Conservation (phyloP, 23 red algal genomes). For the Agarophyton chilense region DNA sequence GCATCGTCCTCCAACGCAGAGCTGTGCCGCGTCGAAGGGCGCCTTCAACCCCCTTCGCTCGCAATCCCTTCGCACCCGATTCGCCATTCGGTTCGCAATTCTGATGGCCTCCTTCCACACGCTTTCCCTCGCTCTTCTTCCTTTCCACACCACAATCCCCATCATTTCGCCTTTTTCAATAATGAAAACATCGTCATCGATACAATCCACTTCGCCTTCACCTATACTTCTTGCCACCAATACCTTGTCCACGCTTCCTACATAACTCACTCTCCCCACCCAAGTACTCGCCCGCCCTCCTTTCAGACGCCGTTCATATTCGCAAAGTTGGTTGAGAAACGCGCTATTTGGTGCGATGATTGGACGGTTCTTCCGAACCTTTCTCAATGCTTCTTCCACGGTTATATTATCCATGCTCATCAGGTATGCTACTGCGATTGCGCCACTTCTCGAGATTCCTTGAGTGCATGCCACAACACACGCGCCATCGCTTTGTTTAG, state of each 20-base stretch:
- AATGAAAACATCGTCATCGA: slow-evolving; percentile 3
- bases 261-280: neutral
- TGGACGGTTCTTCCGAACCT: neutral
- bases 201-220: neutral
- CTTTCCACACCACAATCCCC: slow-evolving; percentile 3
- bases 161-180: neutral
- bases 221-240: neutral
- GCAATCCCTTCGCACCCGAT: neutral
- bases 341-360: slow-evolving; percentile 25
- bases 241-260: slow-evolving; percentile 13
- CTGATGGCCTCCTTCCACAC: neutral
- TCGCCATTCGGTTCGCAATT: neutral
- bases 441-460: slow-evolving; percentile 3
- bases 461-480: slow-evolving; percentile 7
- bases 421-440: slow-evolving; percentile 13
- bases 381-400: slow-evolving; percentile 15
- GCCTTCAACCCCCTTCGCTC: neutral
- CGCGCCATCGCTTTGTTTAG: neutral
- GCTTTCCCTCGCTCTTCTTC: neutral
- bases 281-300: neutral
- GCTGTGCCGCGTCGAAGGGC: neutral
- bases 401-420: neutral
- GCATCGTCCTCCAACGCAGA: neutral
- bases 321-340: neutral
- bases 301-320: neutral